A percentile compares a stretch with the other conserved stretches of the same genome.
phyloP scores from a whole-genome alignment of 75 land plant species.

The Ceratopteris richardii region DNA sequence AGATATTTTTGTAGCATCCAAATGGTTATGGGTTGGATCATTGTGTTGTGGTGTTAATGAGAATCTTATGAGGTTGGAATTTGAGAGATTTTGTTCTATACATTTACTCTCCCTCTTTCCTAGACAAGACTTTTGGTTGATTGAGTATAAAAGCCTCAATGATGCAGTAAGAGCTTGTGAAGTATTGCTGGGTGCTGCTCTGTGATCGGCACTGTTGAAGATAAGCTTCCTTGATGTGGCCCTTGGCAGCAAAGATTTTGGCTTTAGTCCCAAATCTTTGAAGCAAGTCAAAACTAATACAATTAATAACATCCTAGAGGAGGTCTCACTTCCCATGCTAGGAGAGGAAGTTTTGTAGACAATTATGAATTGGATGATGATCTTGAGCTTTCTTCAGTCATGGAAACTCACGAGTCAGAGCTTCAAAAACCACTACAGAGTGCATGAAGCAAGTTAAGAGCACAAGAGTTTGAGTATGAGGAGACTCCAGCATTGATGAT shows the following conservation, averaged over 20 bases:
- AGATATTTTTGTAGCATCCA: slow-evolving; percentile 77
- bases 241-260: slow-evolving; percentile 43
- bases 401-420: slow-evolving; percentile 19
- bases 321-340: too few species aligned
- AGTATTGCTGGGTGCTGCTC: slow-evolving; percentile 49
- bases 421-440: slow-evolving; percentile 22
- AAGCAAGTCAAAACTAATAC: not conserved
- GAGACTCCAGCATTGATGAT: slow-evolving; percentile 21
- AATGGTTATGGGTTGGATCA: slow-evolving; percentile 70
- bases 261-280: slow-evolving; percentile 36
- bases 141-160: slow-evolving; percentile 60
- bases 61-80: slow-evolving; percentile 38
- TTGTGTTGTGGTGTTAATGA: slow-evolving; percentile 54
- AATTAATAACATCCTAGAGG: not conserved
- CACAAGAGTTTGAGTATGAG: slow-evolving; percentile 14
- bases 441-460: slow-evolving; percentile 16
- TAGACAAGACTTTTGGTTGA: slow-evolving; percentile 53
- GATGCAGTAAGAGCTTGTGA: slow-evolving; percentile 86
- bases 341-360: slow-evolving; percentile 74
- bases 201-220: slow-evolving; percentile 47
- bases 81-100: slow-evolving; percentile 74
- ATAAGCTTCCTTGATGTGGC: slow-evolving; percentile 61
- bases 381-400: slow-evolving; percentile 2
- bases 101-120: slow-evolving; percentile 40
- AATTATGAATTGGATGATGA: slow-evolving; percentile 14